A percentile compares a stretch with the other conserved stretches of the same genome.
phyloP scores from a whole-genome alignment of 805 yeast genomes.

The Myxozyma mucilagina region DNA sequence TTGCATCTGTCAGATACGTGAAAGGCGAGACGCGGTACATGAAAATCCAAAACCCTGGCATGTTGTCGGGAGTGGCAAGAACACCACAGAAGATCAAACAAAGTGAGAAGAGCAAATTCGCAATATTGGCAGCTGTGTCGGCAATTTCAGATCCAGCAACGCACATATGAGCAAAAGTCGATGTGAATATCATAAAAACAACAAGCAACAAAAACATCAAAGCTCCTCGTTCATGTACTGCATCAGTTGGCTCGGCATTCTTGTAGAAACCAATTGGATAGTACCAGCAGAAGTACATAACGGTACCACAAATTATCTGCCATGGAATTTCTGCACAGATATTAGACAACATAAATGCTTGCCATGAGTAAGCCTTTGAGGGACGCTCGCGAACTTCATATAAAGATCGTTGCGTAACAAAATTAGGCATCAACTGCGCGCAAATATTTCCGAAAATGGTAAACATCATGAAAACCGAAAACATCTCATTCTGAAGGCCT shows the following conservation, averaged over 20 bases:
- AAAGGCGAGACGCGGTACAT: conserved; percentile 73
- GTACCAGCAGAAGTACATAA: conserved; percentile 58
- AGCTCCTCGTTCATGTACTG: conserved; percentile 52
- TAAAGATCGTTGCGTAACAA: conserved; percentile 59
- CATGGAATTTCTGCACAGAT: conserved; percentile 67
- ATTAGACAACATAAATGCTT: conserved; percentile 60
- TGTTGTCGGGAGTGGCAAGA: conserved; percentile 52
- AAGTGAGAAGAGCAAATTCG: conserved; percentile 52
- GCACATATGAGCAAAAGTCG: conserved; percentile 59
- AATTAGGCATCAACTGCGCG: conserved; percentile 65
- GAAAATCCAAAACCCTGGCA: conserved; percentile 85
- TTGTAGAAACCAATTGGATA: conserved; percentile 55
- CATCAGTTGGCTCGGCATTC: conserved; percentile 53
- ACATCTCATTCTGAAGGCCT: conserved; percentile 82
- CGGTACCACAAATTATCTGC: conserved; percentile 58
- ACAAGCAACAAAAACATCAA: conserved; percentile 38
- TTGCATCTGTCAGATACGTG: conserved; percentile 65
- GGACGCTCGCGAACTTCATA: conserved; percentile 76
- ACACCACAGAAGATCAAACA: conserved; percentile 70
- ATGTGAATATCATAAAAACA: conserved; percentile 43
- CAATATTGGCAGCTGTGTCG: conserved; percentile 34
- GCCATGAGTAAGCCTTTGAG: conserved; percentile 69
- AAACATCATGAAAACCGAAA: conserved; percentile 68
- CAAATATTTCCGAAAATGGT: conserved; percentile 57
- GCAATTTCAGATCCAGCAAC: conserved; percentile 37